A percentile compares a stretch with the other conserved stretches of the same genome.
Conservation (phyloP, 2,329 filamentous ascomycete genomes). For the Capronia coronata region DNA sequence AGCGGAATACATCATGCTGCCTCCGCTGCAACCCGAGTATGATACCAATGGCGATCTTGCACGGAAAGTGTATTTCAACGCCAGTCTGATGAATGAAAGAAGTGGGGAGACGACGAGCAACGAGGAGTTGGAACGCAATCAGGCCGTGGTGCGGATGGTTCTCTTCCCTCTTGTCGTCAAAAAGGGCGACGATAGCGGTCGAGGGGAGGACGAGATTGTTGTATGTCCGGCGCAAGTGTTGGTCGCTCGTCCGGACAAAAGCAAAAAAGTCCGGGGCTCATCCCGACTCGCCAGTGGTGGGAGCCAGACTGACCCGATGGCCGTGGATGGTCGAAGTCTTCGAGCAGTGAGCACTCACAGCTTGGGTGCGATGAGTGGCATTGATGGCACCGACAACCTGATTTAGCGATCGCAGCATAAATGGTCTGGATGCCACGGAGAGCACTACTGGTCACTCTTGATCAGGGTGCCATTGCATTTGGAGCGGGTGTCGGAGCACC, state of each 20-base stretch:
- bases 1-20: conserved; percentile 97
- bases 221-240: conserved; percentile 93
- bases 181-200: conserved; percentile 80
- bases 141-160: conserved; percentile 78
- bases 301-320: conserved; percentile 35
- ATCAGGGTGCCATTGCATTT: background rate
- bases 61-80: conserved; percentile 85
- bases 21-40: conserved; percentile 88
- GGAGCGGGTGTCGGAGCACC: background rate
- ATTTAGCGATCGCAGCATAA: conserved; percentile 6
- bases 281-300: conserved; percentile 37
- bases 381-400: conserved; percentile 31
- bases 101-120: conserved; percentile 65
- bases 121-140: conserved; percentile 69
- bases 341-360: conserved; percentile 38
- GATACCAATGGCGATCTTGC: conserved; percentile 85
- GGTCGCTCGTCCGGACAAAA: conserved; percentile 51
- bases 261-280: conserved; percentile 36
- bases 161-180: conserved; percentile 95
- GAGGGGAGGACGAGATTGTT: conserved; percentile 89
- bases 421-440: too few species aligned
- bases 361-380: conserved; percentile 38
- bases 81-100: conserved; percentile 88
- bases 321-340: conserved; percentile 41
- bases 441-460: background rate